Base-by-base conservation (phyloP, 192 early-diverging fungal genomes). In the Umbelopsis vinacea region DNA sequence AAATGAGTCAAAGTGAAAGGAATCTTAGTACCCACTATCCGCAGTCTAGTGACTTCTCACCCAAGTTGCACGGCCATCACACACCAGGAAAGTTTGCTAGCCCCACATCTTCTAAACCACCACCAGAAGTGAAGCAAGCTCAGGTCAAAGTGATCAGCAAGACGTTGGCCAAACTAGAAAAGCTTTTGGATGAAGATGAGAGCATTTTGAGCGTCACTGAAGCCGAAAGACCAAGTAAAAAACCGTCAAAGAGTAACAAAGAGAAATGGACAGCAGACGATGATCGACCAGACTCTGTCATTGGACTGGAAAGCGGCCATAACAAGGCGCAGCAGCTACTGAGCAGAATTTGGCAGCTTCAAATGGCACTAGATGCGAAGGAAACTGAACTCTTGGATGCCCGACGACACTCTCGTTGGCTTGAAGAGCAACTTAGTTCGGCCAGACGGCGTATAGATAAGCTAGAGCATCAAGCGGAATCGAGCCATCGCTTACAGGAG, bases 401-500 rank as follows among this genome's bases (percentile, higher is more conserved):
- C 35, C 57, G 57, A 26, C 57, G 33, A 8, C 57, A 63, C 26
- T 29, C 33, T 6, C 57, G 57, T 4, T 63, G 57, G 57, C 57
- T 63, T 17, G 57, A 63, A 37, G 57, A 63, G 3, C 57, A 63
- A 17, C 33, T 63, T 3, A 17, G 26, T 29, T 37, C 57, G 33
- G 57, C 57, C 2, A 37, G 57, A 37, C 57, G 57, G 4, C 57
- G 57, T 6, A 63, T 63, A 19, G 57, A 63, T 35, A 63, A 63
- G 33, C 26, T 63, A 14, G 57, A 63, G 26, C 33, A 37, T 19
- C 29, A 63, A 11, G 57, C 57, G 15, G 57, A 63, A 19, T 7
- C 57, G 33, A 22, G 57, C 33, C 57, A 63, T 37, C 57, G 33
- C 7, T 35, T 63, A n/a, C 57, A 63, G 37, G 57, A 38, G 4